phyloP scores from a whole-genome alignment of 78 protist genomes.

The Guillardia theta region DNA sequence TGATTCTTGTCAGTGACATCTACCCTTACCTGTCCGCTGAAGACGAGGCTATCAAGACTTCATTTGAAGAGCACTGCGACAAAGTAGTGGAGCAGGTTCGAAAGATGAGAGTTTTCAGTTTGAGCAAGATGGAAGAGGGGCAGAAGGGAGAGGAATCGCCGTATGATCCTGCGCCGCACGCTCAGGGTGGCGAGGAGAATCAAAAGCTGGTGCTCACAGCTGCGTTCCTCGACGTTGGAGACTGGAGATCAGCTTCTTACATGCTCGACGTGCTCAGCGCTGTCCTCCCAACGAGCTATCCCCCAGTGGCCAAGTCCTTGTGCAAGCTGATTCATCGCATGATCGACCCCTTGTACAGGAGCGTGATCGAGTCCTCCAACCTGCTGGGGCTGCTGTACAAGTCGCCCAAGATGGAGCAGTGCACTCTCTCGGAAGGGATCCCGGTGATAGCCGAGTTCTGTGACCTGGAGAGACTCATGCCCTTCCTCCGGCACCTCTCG shows the following conservation, averaged over 20 bases:
- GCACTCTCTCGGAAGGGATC: too few species aligned
- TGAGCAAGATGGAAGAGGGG: neutral
- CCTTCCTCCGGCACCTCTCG: neutral
- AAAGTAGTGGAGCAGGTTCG: neutral
- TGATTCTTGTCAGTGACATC: neutral
- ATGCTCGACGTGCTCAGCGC: neutral
- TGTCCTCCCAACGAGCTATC: neutral
- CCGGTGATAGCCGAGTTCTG: neutral
- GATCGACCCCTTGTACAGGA: neutral
- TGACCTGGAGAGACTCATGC: neutral
- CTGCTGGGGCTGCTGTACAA: neutral
- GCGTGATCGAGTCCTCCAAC: neutral
- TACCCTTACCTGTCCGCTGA: constrained; percentile 5
- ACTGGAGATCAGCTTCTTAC: neutral
- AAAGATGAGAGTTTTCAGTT: neutral
- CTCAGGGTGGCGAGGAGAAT: neutral
- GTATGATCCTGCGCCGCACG: neutral
- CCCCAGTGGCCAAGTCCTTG: neutral
- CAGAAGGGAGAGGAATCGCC: neutral
- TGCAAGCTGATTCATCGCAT: neutral
- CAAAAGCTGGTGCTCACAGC: constrained; percentile 16
- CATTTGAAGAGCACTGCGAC: neutral
- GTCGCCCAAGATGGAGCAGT: too few species aligned
- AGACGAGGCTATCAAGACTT: neutral
- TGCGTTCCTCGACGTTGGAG: neutral